phyloP scores from a whole-genome alignment of 768 basidiomycete species.

The Rubroboletus satanas region DNA sequence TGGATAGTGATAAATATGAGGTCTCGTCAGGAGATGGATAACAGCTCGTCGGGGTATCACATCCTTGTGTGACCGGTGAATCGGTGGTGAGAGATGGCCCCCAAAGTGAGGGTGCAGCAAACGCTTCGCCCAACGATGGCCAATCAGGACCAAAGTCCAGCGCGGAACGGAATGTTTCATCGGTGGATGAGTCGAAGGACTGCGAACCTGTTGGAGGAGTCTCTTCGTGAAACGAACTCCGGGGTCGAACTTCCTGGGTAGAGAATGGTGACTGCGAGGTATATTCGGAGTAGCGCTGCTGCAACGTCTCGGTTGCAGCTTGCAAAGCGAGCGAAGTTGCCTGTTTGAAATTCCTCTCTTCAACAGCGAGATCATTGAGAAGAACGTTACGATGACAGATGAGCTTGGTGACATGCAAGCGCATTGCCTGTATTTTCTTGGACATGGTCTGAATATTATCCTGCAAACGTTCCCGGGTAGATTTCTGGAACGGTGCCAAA shows the following conservation, averaged over 20 bases:
- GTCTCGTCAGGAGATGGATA: conserved; percentile 30
- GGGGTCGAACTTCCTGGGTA: conserved; percentile 23
- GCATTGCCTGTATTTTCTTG: conserved; percentile 59
- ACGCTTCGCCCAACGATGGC: conserved; percentile 41
- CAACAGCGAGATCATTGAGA: conserved; percentile 67
- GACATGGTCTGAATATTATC: conserved; percentile 57
- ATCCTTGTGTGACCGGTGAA: conserved; percentile 31
- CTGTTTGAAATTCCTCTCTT: conserved; percentile 60
- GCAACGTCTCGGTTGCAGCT: conserved; percentile 65
- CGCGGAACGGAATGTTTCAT: conserved; percentile 68
- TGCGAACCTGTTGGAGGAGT: conserved; percentile 9
- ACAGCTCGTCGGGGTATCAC: conserved; percentile 32
- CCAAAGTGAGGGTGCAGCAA: conserved; percentile 32
- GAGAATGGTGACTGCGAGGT: conserved; percentile 35
- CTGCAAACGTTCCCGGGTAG: conserved; percentile 75
- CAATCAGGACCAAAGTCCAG: conserved; percentile 52
- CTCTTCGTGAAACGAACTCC: conserved; percentile 14
- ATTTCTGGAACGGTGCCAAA: conserved; percentile 82
- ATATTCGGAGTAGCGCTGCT: conserved; percentile 37
- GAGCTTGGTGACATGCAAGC: conserved; percentile 70
- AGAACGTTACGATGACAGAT: conserved; percentile 77
- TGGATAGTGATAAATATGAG: conserved; percentile 20
- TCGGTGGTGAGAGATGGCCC: conserved; percentile 31
- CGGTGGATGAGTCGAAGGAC: conserved; percentile 43
- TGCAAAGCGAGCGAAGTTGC: conserved; percentile 70